Evolutionary conservation across 768 basidiomycete genomes (phyloP).

Genomic region (Candolleomyces aberdarensis): DNA sequence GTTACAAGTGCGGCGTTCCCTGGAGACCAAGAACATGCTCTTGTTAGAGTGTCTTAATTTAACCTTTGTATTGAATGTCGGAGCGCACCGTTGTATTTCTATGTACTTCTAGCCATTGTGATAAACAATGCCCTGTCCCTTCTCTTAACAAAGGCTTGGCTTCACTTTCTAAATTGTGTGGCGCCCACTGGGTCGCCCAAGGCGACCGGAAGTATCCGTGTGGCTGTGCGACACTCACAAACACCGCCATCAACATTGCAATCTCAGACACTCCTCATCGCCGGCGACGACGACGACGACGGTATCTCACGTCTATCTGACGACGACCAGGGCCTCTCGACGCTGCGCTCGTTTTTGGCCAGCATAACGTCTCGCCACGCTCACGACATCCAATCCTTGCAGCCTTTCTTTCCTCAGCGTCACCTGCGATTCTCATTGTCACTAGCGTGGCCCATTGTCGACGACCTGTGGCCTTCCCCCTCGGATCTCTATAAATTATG

Average conservation of each 20-base stretch:
- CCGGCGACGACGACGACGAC: conserved; percentile 10
- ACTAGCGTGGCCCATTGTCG: neutral
- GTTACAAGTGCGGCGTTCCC: conserved; percentile 10
- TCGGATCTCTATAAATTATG: conserved; percentile 20
- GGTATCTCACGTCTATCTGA: conserved; percentile 1
- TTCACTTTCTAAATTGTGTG: too few species aligned
- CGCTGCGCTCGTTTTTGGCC: neutral
- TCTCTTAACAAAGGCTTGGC: too few species aligned
- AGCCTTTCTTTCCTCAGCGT: neutral
- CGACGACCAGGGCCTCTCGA: neutral
- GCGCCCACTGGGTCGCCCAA: neutral
- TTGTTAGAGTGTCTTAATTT: neutral
- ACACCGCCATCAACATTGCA: conserved; percentile 7
- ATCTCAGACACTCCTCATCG: conserved; percentile 12
- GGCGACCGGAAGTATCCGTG: conserved; percentile 7
- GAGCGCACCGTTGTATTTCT: neutral
- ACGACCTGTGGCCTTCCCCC: neutral
- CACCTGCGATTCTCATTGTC: conserved; percentile 1
- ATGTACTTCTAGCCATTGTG: too few species aligned
- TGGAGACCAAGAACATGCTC: conserved; percentile 8
- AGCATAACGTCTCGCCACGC: neutral
- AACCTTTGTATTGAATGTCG: neutral
- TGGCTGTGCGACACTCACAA: conserved; percentile 5
- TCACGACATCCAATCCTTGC: neutral
- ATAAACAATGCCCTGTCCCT: too few species aligned